These are phyloP conservation scores for Taphrina sp. DNA, from an alignment of 1,139 yeast species.

Conservation along the genomic window DNA sequence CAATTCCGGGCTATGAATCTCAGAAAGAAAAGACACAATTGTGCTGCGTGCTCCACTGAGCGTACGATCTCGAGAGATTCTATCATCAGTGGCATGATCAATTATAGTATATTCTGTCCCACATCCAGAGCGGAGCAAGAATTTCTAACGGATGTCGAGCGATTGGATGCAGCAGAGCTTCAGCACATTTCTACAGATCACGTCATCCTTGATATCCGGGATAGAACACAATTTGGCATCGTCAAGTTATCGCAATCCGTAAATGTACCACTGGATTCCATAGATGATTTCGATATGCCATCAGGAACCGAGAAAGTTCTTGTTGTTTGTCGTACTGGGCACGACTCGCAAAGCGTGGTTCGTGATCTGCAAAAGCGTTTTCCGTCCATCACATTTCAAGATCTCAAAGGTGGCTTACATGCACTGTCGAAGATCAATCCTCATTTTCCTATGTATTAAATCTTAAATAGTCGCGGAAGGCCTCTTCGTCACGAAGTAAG, in stretches of 20 bases:
- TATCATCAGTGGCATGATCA: slow-evolving; percentile 49
- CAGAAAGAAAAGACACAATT: slow-evolving; percentile 63
- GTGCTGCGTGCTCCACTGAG: slow-evolving; percentile 63
- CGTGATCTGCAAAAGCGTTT: slow-evolving; percentile 53
- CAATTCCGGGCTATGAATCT: slow-evolving; percentile 71
- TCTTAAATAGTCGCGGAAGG: too few species aligned
- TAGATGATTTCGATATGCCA: slow-evolving; percentile 37
- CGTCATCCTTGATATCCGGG: slow-evolving; percentile 76
- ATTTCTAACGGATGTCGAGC: slow-evolving; percentile 48
- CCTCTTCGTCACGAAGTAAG: too few species aligned
- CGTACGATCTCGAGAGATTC: slow-evolving; percentile 51
- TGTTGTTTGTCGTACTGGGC: slow-evolving; percentile 82
- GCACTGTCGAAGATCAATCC: slow-evolving; percentile 69
- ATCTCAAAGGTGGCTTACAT: slow-evolving; percentile 74
- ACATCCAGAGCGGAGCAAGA: slow-evolving; percentile 44
- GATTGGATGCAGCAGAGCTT: slow-evolving; percentile 46
- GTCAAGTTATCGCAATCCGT: slow-evolving; percentile 59
- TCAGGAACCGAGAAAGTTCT: too few species aligned
- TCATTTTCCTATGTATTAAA: slow-evolving; percentile 65
- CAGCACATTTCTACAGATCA: slow-evolving; percentile 46
- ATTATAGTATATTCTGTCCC: slow-evolving; percentile 78
- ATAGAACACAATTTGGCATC: slow-evolving; percentile 69
- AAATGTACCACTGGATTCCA: slow-evolving; percentile 61
- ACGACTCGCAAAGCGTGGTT: slow-evolving; percentile 83
- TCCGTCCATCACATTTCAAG: slow-evolving; percentile 54